Evolutionary conservation across 768 basidiomycete species (phyloP).

Genomic region (Termitomyces sp.): DNA sequence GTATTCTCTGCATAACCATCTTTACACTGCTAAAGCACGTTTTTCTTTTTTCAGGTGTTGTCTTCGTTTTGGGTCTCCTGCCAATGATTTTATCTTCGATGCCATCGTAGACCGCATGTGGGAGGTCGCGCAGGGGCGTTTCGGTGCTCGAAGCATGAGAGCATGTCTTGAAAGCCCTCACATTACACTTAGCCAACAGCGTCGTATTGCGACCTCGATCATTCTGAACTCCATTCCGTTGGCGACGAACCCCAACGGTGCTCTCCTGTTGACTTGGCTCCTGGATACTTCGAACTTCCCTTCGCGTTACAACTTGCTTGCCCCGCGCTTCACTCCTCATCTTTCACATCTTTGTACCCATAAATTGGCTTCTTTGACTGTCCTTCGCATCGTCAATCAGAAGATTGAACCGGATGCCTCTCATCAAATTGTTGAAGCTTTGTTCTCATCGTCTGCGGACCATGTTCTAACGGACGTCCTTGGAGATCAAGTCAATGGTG

Average conservation of each 20-base stretch:
- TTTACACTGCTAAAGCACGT: background rate
- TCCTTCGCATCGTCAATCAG: conserved; percentile 95
- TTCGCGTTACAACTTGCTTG: conserved; percentile 90
- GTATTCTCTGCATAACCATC: conserved; percentile 21
- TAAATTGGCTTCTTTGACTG: conserved; percentile 92
- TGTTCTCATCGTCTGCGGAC: conserved; percentile 88
- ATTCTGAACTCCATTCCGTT: conserved; percentile 97
- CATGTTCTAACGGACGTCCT: conserved; percentile 92
- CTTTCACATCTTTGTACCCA: conserved; percentile 96
- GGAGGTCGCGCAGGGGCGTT: conserved; percentile 97
- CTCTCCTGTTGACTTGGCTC: conserved; percentile 92
- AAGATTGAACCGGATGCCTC: conserved; percentile 90
- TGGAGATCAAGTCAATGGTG: conserved; percentile 94
- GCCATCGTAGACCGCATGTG: conserved; percentile 97
- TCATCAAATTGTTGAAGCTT: conserved; percentile 76
- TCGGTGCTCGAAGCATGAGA: conserved; percentile 96
- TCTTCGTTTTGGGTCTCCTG: conserved; percentile 83
- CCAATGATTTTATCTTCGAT: conserved; percentile 95
- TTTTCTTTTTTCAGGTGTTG: conserved; percentile 56
- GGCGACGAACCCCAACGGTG: conserved; percentile 97
- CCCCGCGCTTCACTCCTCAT: conserved; percentile 95
- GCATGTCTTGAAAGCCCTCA: conserved; percentile 92
- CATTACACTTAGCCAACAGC: conserved; percentile 85
- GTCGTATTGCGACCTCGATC: conserved; percentile 90
- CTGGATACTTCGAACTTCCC: conserved; percentile 93